Conservation (phyloP, 108 stramenopile species). For the Cyclotella atomus region DNA sequence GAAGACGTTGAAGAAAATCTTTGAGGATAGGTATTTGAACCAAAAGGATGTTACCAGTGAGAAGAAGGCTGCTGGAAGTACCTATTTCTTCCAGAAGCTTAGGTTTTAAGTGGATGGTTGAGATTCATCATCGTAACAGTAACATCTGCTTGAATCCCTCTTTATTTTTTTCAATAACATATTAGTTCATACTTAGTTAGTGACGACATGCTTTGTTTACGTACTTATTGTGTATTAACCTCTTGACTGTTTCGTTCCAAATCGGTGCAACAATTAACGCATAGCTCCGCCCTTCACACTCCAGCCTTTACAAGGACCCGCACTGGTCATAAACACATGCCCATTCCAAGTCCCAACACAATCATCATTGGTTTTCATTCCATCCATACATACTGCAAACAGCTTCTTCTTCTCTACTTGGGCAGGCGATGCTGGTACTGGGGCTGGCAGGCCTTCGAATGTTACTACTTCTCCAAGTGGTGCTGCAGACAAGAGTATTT, state of each 20-base stretch:
- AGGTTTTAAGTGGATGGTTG: constrained; percentile 82
- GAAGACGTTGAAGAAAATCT: constrained; percentile 96
- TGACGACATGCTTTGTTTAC: neutral
- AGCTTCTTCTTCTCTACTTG: constrained; percentile 98
- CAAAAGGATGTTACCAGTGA: constrained; percentile 92
- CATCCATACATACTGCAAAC: constrained; percentile 84
- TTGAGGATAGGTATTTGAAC: constrained; percentile 93
- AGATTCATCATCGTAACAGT: neutral
- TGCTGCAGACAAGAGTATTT: constrained; percentile 38
- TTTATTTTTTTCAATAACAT: too few species aligned
- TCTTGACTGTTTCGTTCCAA: neutral
- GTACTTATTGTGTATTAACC: neutral
- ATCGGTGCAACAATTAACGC: constrained; percentile 52
- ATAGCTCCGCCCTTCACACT: constrained; percentile 76
- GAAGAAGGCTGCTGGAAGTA: constrained; percentile 95
- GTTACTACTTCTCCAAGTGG: constrained; percentile 90
- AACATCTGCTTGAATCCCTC: constrained; percentile 1
- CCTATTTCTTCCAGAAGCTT: constrained; percentile 97
- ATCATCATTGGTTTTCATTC: constrained; percentile 87
- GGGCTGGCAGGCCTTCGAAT: constrained; percentile 86
- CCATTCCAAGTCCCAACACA: constrained; percentile 85
- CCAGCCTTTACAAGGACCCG: constrained; percentile 77
- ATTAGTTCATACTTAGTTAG: too few species aligned
- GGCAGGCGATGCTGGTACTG: constrained; percentile 75
- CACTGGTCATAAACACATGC: constrained; percentile 79